Percentiles rank a stretch among this genome's conserved stretches.
Evolutionary conservation across 2,329 filamentous ascomycete species (phyloP).

Genomic region (Colletotrichum somersetense): DNA sequence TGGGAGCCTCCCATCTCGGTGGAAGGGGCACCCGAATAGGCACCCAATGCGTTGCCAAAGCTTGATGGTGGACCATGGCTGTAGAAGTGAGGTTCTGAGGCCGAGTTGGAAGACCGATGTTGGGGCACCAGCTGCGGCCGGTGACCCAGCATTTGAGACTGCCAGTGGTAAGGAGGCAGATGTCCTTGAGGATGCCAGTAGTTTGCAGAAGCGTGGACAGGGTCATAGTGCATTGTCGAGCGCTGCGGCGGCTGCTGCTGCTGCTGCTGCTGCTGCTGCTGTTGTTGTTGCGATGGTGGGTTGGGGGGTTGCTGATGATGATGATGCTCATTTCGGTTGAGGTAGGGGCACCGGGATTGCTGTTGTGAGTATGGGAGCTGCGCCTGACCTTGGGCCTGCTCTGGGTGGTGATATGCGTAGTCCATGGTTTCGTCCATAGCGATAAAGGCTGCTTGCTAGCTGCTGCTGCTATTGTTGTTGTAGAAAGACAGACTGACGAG

Average conservation of each 20-base stretch:
- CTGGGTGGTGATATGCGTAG: slow-evolving; percentile 35
- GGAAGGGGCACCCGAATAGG: slow-evolving; percentile 17
- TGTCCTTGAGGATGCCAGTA: slow-evolving; percentile 44
- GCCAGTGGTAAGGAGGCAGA: slow-evolving; percentile 29
- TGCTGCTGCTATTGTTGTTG: background rate
- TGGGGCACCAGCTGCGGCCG: slow-evolving; percentile 17
- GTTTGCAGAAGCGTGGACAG: slow-evolving; percentile 46
- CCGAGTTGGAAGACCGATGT: slow-evolving; percentile 24
- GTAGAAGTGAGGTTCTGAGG: slow-evolving; percentile 25
- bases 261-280: background rate
- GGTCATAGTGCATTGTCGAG: slow-evolving; percentile 45
- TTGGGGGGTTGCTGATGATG: slow-evolving; percentile 8
- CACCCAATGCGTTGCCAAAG: slow-evolving; percentile 7
- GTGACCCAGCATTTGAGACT: slow-evolving; percentile 12
- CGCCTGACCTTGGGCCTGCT: slow-evolving; percentile 25
- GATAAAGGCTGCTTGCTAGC: background rate
- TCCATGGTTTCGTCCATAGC: slow-evolving; percentile 39
- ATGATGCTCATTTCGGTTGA: slow-evolving; percentile 16
- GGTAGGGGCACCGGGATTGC: slow-evolving; percentile 30
- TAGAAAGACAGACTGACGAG: background rate
- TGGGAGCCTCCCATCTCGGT: slow-evolving; percentile 11
- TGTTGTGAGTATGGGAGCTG: slow-evolving; percentile 30
- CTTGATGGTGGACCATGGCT: slow-evolving; percentile 13
- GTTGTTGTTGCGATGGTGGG: background rate
- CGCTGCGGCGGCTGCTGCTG: slow-evolving; percentile 15